phyloP scores from a whole-genome alignment of 164 flowering plant genomes.

The Umbilicus rupestris region DNA sequence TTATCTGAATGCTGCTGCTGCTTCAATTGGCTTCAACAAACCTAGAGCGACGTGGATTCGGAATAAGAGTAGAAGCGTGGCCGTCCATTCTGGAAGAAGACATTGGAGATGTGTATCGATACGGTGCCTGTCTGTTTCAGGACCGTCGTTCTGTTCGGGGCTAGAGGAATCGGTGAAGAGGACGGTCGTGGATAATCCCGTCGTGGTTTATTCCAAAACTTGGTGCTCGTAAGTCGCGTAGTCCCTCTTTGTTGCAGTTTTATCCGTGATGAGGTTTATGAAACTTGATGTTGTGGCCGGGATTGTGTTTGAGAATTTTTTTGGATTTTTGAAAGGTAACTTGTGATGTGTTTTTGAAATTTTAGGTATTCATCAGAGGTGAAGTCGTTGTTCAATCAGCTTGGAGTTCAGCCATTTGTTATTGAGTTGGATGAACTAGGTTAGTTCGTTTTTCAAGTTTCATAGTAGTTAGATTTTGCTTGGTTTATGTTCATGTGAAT shows the following conservation, averaged over 20 bases:
- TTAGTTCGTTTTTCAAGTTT: conserved; percentile 17
- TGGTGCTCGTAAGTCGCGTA: conserved; percentile 84
- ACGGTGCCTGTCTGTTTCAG: conserved; percentile 17
- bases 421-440: conserved; percentile 90
- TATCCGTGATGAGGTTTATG: no score
- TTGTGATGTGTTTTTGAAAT: neutral
- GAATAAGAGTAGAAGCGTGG: neutral
- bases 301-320: no score
- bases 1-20: neutral
- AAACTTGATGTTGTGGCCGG: no score
- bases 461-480: neutral
- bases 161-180: conserved; percentile 71
- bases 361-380: conserved; percentile 82
- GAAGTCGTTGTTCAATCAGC: conserved; percentile 64
- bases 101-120: conserved; percentile 12
- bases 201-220: conserved; percentile 85
- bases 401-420: conserved; percentile 65
- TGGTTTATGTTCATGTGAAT: neutral
- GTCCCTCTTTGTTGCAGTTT: neutral
- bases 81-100: neutral
- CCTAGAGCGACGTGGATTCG: neutral
- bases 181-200: conserved; percentile 59
- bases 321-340: neutral
- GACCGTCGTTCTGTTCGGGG: conserved; percentile 57
- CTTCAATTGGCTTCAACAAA: neutral